These are phyloP conservation scores for Sorghum bicolor DNA, from an alignment of 176 grass and related monocot genomes.

Conservation along the genomic window DNA sequence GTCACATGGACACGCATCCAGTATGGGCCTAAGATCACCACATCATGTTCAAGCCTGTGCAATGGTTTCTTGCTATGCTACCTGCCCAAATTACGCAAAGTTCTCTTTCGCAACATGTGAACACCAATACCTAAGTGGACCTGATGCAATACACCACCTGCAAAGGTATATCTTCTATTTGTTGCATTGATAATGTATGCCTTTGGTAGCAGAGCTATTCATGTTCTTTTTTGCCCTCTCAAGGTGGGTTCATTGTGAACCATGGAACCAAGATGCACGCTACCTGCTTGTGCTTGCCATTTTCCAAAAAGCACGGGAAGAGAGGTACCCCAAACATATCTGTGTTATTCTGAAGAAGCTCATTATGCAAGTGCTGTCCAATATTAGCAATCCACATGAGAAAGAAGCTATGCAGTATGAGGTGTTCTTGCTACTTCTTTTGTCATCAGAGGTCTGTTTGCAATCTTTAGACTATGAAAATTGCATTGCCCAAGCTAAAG, in stretches of 20 bases:
- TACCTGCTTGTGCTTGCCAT: conserved; percentile 76
- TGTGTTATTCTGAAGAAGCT: conserved; percentile 60
- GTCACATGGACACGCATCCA: conserved; percentile 36
- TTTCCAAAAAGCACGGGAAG: conserved; percentile 81
- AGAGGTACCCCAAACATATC: conserved; percentile 65
- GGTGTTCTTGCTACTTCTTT: conserved; percentile 58
- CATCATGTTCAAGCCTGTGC: conserved; percentile 76
- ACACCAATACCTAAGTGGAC: conserved; percentile 41
- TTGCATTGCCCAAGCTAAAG: conserved; percentile 48
- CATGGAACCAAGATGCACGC: conserved; percentile 76
- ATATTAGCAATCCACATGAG: conserved; percentile 31
- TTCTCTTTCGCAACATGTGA: conserved; percentile 86
- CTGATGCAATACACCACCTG: conserved; percentile 42
- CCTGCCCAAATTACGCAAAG: conserved; percentile 54
- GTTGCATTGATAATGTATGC: neutral
- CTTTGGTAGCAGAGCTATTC: conserved; percentile 19
- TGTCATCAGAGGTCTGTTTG: conserved; percentile 78
- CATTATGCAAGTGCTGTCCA: conserved; percentile 58
- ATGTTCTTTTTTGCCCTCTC: neutral
- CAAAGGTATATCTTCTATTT: conserved; percentile 66
- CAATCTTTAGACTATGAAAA: conserved; percentile 58
- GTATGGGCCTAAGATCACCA: conserved; percentile 53
- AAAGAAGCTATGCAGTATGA: conserved; percentile 44
- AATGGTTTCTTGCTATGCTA: conserved; percentile 71
- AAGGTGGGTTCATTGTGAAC: conserved; percentile 86